Conservation (phyloP, 805 yeast genomes). For the Barnettozyma wickerhamii region DNA sequence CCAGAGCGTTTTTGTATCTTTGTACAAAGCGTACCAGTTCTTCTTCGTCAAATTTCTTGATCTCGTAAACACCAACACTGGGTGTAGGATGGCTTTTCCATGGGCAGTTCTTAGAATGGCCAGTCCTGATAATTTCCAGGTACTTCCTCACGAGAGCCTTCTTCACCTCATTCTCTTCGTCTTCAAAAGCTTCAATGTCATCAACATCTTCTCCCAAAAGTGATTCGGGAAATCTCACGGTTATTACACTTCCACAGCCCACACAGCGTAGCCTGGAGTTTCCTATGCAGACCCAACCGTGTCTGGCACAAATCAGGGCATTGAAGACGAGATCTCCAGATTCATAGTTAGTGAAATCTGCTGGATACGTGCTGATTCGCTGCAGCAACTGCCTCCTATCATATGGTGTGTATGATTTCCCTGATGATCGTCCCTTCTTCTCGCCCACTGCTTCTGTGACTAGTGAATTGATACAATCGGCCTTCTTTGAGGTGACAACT, state of each 20-base stretch:
- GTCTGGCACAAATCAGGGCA: neutral
- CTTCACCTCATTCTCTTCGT: neutral
- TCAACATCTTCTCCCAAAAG: neutral
- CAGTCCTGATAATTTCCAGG: neutral
- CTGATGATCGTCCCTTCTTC: neutral
- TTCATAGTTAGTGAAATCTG: neutral
- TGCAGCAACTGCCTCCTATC: neutral
- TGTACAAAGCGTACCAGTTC: neutral
- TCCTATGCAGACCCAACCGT: neutral
- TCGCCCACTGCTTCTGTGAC: too few species aligned
- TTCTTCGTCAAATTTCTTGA: neutral
- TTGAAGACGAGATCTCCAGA: neutral
- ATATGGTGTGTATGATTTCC: neutral
- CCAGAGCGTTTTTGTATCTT: neutral
- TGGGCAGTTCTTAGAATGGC: slow-evolving; percentile 5
- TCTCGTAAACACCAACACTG: neutral
- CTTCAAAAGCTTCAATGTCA: neutral
- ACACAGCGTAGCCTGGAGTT: neutral
- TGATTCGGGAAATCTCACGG: neutral
- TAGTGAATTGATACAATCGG: too few species aligned
- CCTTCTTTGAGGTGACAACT: too few species aligned
- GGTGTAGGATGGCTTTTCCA: slow-evolving; percentile 3
- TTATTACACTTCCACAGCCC: neutral
- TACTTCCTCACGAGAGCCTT: neutral
- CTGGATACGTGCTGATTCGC: neutral